Conservation (phyloP, 495 filamentous ascomycete species). For the Rusavskia elegans region DNA sequence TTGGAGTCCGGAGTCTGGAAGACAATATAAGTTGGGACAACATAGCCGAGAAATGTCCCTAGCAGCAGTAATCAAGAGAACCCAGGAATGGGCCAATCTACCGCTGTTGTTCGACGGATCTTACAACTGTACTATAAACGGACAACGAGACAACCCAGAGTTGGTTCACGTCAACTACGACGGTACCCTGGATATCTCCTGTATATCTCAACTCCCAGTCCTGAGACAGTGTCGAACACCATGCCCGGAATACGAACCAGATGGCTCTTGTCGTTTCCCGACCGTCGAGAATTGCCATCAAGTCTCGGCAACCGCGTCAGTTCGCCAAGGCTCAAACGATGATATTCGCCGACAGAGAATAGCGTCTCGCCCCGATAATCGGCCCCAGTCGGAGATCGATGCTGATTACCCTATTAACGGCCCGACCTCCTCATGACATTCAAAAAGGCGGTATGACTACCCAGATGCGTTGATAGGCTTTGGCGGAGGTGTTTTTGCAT, state of each 20-base stretch:
- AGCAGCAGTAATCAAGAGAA: background rate
- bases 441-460: too few relatives aligned
- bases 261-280: background rate
- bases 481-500: too few relatives aligned
- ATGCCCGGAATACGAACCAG: background rate
- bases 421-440: too few relatives aligned
- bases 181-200: slow-evolving; percentile 1
- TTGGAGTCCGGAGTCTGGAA: slow-evolving; percentile 1
- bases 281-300: background rate
- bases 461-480: too few relatives aligned
- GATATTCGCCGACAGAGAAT: too few relatives aligned
- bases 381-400: too few relatives aligned
- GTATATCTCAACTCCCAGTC: slow-evolving; percentile 2
- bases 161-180: background rate
- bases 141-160: background rate
- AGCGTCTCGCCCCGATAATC: too few relatives aligned
- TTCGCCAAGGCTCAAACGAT: too few relatives aligned
- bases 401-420: too few relatives aligned
- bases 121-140: slow-evolving; percentile 2
- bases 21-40: background rate
- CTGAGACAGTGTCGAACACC: background rate
- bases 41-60: background rate
- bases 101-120: slow-evolving; percentile 4
- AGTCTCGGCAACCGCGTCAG: too few relatives aligned
- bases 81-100: slow-evolving; percentile 1